phyloP scores from a whole-genome alignment of 176 grass and related monocot species.

The Cymbopogon citratus region DNA sequence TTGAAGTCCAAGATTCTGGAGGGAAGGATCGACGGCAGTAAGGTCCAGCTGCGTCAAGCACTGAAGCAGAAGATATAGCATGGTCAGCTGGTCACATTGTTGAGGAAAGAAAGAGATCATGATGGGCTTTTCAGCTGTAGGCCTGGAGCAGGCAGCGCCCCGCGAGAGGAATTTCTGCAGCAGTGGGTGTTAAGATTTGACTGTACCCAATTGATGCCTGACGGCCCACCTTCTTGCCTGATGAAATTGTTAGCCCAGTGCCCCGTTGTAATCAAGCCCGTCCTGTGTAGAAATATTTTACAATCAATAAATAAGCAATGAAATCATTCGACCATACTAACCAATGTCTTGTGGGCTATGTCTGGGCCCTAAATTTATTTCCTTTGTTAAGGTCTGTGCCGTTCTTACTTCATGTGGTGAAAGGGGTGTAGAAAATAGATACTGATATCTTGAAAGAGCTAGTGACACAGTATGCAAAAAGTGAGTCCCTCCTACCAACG shows the following conservation, averaged over 20 bases:
- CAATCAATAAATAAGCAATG: constrained; percentile 23
- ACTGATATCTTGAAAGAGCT: too few species aligned
- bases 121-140: background rate
- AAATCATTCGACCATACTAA: constrained; percentile 18
- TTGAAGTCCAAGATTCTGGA: constrained; percentile 63
- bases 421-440: too few species aligned
- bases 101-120: too few species aligned
- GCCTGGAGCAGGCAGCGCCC: background rate
- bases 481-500: too few species aligned
- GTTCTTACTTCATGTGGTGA: too few species aligned
- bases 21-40: constrained; percentile 43
- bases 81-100: background rate
- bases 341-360: background rate
- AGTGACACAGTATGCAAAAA: too few species aligned
- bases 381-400: too few species aligned
- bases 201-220: background rate
- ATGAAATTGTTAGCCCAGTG: constrained; percentile 2
- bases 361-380: background rate
- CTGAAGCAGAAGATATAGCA: constrained; percentile 61
- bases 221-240: background rate
- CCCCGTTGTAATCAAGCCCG: background rate
- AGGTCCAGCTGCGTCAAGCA: constrained; percentile 58
- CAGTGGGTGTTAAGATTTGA: background rate
- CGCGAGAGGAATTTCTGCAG: background rate
- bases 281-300: constrained; percentile 21